Conservation (phyloP, 179 eudicot species). For the Pouteria campechiana region DNA sequence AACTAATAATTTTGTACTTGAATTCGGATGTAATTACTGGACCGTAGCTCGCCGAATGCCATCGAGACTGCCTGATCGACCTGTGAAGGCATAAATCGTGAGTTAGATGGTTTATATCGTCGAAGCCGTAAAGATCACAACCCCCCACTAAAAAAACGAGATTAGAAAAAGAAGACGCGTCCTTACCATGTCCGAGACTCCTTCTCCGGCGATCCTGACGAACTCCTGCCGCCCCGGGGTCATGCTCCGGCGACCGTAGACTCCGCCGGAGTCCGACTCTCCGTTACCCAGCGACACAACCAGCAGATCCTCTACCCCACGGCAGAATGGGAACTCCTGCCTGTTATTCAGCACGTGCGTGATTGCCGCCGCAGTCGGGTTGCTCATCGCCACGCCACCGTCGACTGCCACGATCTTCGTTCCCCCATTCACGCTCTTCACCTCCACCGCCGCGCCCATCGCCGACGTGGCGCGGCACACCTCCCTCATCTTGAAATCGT, state of each 20-base stretch:
- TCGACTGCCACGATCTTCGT: conserved; percentile 22
- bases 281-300: conserved; percentile 36
- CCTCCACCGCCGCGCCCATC: conserved; percentile 4
- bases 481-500: conserved; percentile 24
- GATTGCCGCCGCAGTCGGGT: conserved; percentile 37
- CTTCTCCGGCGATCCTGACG: conserved; percentile 21
- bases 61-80: conserved; percentile 41
- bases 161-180: too few relatives aligned
- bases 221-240: conserved; percentile 7
- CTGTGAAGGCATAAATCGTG: too few relatives aligned
- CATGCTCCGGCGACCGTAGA: conserved; percentile 1
- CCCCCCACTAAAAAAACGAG: not conserved
- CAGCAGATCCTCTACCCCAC: conserved; percentile 28
- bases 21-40: conserved; percentile 27
- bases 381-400: conserved; percentile 33
- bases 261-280: conserved; percentile 5
- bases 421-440: conserved; percentile 16
- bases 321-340: conserved; percentile 35
- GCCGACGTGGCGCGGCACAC: conserved; percentile 33
- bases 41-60: conserved; percentile 28
- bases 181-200: conserved; percentile 35
- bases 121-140: not conserved
- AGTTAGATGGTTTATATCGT: not conserved
- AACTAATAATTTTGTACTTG: too few relatives aligned
- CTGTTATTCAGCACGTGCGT: conserved; percentile 38